Base-by-base conservation (phyloP, 257 asterid genomes). In the Misopates orontium region DNA sequence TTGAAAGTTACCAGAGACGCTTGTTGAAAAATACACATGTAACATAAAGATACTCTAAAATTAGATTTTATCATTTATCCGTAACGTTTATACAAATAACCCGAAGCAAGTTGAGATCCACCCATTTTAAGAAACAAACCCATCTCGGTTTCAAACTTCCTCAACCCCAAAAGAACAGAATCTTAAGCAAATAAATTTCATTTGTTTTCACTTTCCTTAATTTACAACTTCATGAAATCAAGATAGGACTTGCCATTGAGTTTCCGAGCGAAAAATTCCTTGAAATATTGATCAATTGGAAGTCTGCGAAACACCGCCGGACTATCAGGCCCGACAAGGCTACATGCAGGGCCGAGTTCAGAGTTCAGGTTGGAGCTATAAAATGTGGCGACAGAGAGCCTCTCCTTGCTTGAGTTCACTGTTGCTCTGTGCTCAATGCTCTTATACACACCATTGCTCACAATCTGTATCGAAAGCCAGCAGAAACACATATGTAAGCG, bases 351-450 rank as follows among this genome's bases (percentile, higher is more conserved):
- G 8, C 84, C 91, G 57, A 87, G 28, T 68, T 72, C 83, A 3
- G 73, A 63, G 11, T 80, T 71, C 16, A 80, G 25, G 64, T 69
- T 84, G 66, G 73, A 61, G 80, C 78, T 70, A 31, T 76, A 72
- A 77, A 82, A 86, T 48, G 85, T 79, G n/a, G 84, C 87, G 36
- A 86, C 64, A 0, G 91, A 86, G 10, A 82, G 75, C 71, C 95
- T 78, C 66, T 78, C 85, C 9, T 69, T 73, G 56, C 56, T 49
- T 13, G 79, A 66, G 66, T 76, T 84, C 51, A 84, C 95, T 3
- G 61, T 57, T 51, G 85, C 85, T 72, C 87, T 63, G 60, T 86
- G 95, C 75, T 84, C 87, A 42, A 84, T 70, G 73, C 86, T 84
- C 36, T 55, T 68, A 50, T 83, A 83, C 28, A 66, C 73, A 0